phyloP scores from a whole-genome alignment of 805 yeast species.

The Starmerella apis region DNA sequence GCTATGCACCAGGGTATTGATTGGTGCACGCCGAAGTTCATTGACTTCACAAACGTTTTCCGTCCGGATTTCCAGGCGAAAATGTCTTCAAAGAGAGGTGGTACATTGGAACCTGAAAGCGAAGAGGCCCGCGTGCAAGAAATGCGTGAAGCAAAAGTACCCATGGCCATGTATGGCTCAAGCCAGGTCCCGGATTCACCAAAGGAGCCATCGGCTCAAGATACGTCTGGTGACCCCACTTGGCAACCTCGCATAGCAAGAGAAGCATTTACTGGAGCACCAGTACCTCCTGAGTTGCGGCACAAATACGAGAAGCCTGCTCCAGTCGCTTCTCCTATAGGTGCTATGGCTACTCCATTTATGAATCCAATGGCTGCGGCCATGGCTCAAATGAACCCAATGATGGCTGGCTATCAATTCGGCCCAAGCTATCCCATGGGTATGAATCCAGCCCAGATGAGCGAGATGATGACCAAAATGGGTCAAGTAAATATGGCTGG shows the following conservation, averaged over 20 bases:
- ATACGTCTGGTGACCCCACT: slow-evolving; percentile 6
- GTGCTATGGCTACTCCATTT: slow-evolving; percentile 4
- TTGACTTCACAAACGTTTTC: slow-evolving; percentile 19
- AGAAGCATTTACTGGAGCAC: slow-evolving; percentile 10
- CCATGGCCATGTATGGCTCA: slow-evolving; percentile 21
- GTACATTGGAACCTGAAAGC: slow-evolving; percentile 25
- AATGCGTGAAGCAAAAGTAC: slow-evolving; percentile 25
- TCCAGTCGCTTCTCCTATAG: slow-evolving; percentile 13
- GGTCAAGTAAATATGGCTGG: slow-evolving; percentile 3
- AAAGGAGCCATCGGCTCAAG: slow-evolving; percentile 12
- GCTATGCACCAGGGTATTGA: slow-evolving; percentile 15
- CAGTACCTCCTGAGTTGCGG: slow-evolving; percentile 14
- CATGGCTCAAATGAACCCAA: slow-evolving; percentile 10
- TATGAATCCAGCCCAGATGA: slow-evolving; percentile 13
- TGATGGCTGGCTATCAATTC: slow-evolving; percentile 5
- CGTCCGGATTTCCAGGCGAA: slow-evolving; percentile 16
- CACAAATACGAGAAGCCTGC: slow-evolving; percentile 8
- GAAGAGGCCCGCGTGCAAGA: slow-evolving; percentile 26
- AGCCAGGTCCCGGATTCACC: slow-evolving; percentile 24
- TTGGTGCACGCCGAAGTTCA: slow-evolving; percentile 26
- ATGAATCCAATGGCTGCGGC: slow-evolving; percentile 8
- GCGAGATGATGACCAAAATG: slow-evolving; percentile 11
- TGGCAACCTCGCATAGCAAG: slow-evolving; percentile 13
- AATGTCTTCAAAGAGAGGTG: slow-evolving; percentile 30
- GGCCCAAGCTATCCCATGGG: slow-evolving; percentile 6